Percentiles rank a stretch among this genome's conserved stretches.
phyloP scores from a whole-genome alignment of 2,329 filamentous ascomycete genomes.

The Xylariaceae sp. region DNA sequence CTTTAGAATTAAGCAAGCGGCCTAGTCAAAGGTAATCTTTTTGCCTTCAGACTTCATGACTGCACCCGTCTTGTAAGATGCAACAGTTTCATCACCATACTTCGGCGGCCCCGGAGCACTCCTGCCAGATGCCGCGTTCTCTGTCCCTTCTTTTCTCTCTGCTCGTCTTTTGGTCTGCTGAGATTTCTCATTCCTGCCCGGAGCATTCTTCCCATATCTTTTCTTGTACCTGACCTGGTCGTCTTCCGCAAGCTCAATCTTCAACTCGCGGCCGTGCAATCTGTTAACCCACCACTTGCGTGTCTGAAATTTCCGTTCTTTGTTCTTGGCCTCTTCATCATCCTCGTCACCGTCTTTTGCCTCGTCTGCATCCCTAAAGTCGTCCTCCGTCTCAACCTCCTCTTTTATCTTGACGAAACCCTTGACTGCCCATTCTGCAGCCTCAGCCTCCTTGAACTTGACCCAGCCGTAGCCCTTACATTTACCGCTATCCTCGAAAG shows the following conservation, averaged over 20 bases:
- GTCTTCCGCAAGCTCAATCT: constrained; percentile 94
- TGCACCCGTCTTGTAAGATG: constrained; percentile 25
- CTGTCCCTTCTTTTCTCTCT: constrained; percentile 9
- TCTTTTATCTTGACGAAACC: constrained; percentile 79
- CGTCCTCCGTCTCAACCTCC: constrained; percentile 66
- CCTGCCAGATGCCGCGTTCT: constrained; percentile 3
- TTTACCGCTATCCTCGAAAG: constrained; percentile 95
- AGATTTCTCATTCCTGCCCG: constrained; percentile 55
- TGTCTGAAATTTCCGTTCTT: constrained; percentile 62
- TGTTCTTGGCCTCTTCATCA: constrained; percentile 48
- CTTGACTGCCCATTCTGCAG: constrained; percentile 77
- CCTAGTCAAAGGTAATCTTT: constrained; percentile 26
- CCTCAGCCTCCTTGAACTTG: constrained; percentile 79
- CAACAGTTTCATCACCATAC: constrained; percentile 22
- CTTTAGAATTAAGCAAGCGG: not conserved
- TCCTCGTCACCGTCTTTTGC: constrained; percentile 47
- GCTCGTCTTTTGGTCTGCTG: constrained; percentile 8
- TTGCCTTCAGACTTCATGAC: constrained; percentile 25
- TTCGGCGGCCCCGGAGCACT: constrained; percentile 4
- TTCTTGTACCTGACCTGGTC: constrained; percentile 90
- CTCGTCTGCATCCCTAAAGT: constrained; percentile 56
- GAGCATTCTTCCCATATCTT: constrained; percentile 79
- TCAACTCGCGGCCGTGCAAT: constrained; percentile 78
- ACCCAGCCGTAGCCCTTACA: constrained; percentile 98
- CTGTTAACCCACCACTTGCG: constrained; percentile 86